Base-by-base conservation (phyloP, 1,139 yeast species). In the Magnusiomyces clavatus region DNA sequence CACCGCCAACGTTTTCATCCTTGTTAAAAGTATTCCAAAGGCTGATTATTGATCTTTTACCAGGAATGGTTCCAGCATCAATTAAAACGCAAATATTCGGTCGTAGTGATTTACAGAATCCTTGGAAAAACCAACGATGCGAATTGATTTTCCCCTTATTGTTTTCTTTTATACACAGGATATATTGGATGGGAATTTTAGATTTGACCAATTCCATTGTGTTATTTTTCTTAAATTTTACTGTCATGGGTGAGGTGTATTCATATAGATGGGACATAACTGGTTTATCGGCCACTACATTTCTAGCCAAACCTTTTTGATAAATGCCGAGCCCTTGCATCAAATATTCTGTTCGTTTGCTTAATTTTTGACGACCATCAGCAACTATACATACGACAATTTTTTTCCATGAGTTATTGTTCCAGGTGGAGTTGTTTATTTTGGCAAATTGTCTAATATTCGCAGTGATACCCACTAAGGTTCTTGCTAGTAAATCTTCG, bases 121-220 rank as follows among this genome's bases (percentile, higher is more conserved):
- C 86, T 63, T 85, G 88, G 71, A 86, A 81, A 56, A 86, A 83
- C 95, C 95, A 86, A 57, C 94, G 74, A 66, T 86, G 95, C 16
- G 90, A 82, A 66, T 86, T 86, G 65, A 86, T 86, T 65, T 86
- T 86, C 64, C 82, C 77, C 57, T 81, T 75, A 64, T 86, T 86
- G 60, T 80, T 78, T 61, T 86, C 95, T 67, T 86, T 86, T 60
- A 86, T 69, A 64, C 94, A 86, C 66, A 85, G 86, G 37, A 86
- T 67, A 69, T 86, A 72, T 65, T 86, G 95, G 6, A 84, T 81
- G 0, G 94, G 94, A 6, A 14, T 12, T 37, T 37, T 37, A 13
- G 5, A 4, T 4, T 6, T 4, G 36, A 75, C 76, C 24, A 79
- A 75, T 59, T 82, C 81, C 48, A 82, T 78, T 13, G 79, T 73